Percentiles rank a stretch among this genome's conserved stretches.
These are phyloP conservation scores for Talaromyces borbonicus DNA, from an alignment of 495 filamentous ascomycete species.

Conservation along the genomic window DNA sequence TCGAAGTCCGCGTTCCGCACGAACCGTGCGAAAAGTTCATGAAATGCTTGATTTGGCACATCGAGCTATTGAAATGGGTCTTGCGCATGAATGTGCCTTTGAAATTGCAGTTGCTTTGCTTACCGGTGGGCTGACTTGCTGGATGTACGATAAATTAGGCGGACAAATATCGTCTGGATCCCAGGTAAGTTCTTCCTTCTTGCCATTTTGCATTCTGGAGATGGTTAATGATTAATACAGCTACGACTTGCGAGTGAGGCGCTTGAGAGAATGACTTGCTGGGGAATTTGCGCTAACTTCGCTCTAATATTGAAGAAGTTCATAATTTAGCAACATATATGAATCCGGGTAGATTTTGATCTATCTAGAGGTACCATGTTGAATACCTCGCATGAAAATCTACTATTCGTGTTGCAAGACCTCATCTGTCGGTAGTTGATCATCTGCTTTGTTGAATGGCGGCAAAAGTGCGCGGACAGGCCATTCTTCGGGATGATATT, in stretches of 20 bases:
- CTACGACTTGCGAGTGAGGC: background rate
- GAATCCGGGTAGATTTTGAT: background rate
- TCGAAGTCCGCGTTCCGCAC: background rate
- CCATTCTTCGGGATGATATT: background rate
- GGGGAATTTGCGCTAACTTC: background rate
- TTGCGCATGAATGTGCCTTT: slow-evolving; percentile 12
- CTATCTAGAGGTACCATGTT: background rate
- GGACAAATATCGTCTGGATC: background rate
- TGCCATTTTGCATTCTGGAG: background rate
- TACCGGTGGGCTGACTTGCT: slow-evolving; percentile 16
- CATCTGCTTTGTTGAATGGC: background rate
- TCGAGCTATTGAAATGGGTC: slow-evolving; percentile 10
- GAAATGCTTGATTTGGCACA: slow-evolving; percentile 14
- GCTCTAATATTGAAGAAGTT: background rate
- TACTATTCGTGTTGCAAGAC: background rate
- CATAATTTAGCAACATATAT: background rate
- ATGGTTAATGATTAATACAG: background rate
- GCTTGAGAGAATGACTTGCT: background rate
- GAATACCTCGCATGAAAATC: too few species aligned
- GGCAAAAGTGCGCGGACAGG: background rate
- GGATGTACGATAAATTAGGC: slow-evolving; percentile 6
- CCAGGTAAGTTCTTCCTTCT: background rate
- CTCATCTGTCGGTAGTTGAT: background rate
- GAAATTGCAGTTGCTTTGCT: slow-evolving; percentile 18
- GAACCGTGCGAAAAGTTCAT: slow-evolving; percentile 12